Percentiles rank a stretch among this genome's conserved stretches.
phyloP scores from a whole-genome alignment of 2,329 filamentous ascomycete species.

The Gaeumannomyces sp. region DNA sequence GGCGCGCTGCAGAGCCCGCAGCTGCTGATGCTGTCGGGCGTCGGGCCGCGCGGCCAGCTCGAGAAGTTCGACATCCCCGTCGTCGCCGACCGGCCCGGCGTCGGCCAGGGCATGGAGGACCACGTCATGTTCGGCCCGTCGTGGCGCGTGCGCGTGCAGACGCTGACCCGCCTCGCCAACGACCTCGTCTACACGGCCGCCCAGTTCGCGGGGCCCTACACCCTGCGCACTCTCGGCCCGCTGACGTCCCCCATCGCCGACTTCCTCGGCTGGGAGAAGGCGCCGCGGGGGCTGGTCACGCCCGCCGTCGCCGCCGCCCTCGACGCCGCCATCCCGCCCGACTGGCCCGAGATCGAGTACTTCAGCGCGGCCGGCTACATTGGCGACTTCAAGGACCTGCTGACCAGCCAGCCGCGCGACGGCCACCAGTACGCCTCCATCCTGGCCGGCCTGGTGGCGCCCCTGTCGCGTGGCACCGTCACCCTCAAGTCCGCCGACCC shows the following conservation, averaged over 20 bases:
- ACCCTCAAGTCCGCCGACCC: slow-evolving; percentile 18
- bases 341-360: slow-evolving; percentile 17
- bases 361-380: slow-evolving; percentile 16
- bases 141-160: slow-evolving; percentile 16
- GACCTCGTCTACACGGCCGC: slow-evolving; percentile 10
- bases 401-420: background rate
- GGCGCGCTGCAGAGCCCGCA: slow-evolving; percentile 36
- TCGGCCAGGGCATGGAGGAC: slow-evolving; percentile 35
- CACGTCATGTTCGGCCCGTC: slow-evolving; percentile 19
- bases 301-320: background rate
- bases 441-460: slow-evolving; percentile 1
- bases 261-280: slow-evolving; percentile 19
- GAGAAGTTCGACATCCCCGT: slow-evolving; percentile 31
- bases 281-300: background rate
- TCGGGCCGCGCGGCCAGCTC: slow-evolving; percentile 37
- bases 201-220: slow-evolving; percentile 1
- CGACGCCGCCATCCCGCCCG: slow-evolving; percentile 6
- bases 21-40: slow-evolving; percentile 38
- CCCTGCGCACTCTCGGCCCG: slow-evolving; percentile 13
- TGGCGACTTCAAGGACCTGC: slow-evolving; percentile 9
- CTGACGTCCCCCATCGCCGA: slow-evolving; percentile 19
- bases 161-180: slow-evolving; percentile 13
- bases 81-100: slow-evolving; percentile 27
- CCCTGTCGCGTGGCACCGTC: slow-evolving; percentile 15
- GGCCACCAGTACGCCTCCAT: slow-evolving; percentile 15